Evolutionary conservation across 257 asterid genomes (phyloP).

Genomic region (Solanum bulbocastanum): DNA sequence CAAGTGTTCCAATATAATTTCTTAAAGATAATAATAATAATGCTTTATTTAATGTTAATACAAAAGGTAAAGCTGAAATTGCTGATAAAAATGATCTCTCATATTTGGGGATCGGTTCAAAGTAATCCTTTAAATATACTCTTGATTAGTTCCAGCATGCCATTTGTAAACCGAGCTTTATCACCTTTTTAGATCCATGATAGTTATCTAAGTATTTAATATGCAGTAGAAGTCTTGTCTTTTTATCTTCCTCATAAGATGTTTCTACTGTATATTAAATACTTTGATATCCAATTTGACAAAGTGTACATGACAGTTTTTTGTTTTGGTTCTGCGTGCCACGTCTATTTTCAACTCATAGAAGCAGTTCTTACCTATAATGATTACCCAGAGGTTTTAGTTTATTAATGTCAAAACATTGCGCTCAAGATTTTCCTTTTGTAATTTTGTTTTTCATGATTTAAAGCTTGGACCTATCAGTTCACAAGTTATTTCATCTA

Average conservation of each 20-base stretch:
- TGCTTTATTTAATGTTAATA: neutral
- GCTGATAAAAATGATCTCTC: neutral
- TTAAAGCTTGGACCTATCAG: constrained; percentile 55
- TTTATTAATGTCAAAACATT: neutral
- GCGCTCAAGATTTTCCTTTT: neutral
- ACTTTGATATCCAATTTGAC: neutral
- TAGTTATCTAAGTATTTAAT: neutral
- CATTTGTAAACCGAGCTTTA: neutral
- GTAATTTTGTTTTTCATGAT: neutral
- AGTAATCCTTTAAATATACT: neutral
- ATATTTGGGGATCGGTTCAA: neutral
- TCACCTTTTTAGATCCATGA: neutral
- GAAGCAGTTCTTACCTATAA: neutral
- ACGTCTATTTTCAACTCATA: neutral
- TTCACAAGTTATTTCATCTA: constrained; percentile 52
- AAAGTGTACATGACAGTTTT: neutral
- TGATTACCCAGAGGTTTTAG: neutral
- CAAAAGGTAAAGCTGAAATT: neutral
- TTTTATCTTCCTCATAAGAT: neutral
- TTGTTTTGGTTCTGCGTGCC: neutral
- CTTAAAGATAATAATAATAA: no score
- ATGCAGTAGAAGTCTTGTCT: neutral
- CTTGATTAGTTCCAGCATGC: neutral
- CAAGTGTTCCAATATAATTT: neutral
- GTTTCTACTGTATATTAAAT: neutral